These are phyloP conservation scores for Paraphoma chrysanthemicola DNA, from an alignment of 2,329 filamentous ascomycete genomes.

Conservation along the genomic window DNA sequence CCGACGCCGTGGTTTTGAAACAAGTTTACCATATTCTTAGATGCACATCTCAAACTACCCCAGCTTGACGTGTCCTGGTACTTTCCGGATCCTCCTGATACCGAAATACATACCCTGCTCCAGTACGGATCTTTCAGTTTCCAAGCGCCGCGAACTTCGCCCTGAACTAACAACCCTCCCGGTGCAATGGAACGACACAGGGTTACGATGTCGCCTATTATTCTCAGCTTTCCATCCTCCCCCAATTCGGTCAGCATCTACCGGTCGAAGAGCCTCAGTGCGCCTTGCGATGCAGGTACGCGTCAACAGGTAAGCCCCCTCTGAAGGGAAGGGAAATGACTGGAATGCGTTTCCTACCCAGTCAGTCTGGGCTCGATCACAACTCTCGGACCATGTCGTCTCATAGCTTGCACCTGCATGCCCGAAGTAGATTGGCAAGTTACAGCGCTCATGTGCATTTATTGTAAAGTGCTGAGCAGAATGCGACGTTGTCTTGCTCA, in stretches of 20 bases:
- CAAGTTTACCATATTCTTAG: not conserved
- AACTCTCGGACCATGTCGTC: too few relatives aligned
- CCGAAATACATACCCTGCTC: not conserved
- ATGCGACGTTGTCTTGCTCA: too few relatives aligned
- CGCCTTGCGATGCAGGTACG: not conserved
- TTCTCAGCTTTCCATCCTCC: not conserved
- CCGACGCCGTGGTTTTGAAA: not conserved
- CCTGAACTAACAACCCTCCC: not conserved
- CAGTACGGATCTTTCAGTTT: not conserved
- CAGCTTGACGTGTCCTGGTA: not conserved
- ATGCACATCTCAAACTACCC: not conserved
- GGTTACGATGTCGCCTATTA: not conserved
- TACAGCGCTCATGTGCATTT: too few relatives aligned
- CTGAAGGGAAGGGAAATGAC: too few relatives aligned
- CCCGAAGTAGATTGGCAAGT: too few relatives aligned
- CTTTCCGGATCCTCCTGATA: not conserved
- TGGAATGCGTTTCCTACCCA: too few relatives aligned
- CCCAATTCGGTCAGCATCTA: not conserved
- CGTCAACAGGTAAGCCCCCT: not conserved
- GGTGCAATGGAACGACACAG: not conserved
- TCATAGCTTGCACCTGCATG: too few relatives aligned
- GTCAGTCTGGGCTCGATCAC: too few relatives aligned
- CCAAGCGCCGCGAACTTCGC: not conserved
- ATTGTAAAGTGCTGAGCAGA: too few relatives aligned
- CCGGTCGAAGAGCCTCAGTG: not conserved